Percentiles rank a stretch among this genome's conserved stretches.
phyloP scores from a whole-genome alignment of 1,139 yeast species.

The Pichia sorboxylosa region DNA sequence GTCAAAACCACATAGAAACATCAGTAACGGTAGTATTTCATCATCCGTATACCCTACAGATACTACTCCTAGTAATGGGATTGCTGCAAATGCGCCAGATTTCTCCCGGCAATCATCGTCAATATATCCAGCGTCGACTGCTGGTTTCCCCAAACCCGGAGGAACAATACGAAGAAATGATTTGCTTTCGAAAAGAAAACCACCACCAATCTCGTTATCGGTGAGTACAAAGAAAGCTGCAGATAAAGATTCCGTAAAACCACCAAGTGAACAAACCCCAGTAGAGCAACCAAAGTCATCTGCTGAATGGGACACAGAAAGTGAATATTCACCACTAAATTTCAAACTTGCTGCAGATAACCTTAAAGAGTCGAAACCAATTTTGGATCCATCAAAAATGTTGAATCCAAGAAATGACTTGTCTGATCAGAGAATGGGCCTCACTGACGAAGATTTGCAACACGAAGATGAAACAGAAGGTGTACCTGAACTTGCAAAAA shows the following conservation, averaged over 20 bases:
- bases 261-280: conserved; percentile 1
- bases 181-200: conserved; percentile 3
- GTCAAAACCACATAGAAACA: neutral
- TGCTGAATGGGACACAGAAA: conserved; percentile 2
- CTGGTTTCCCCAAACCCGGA: too few species aligned
- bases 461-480: neutral
- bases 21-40: conserved; percentile 5
- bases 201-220: conserved; percentile 10
- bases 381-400: too few species aligned
- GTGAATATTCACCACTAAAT: conserved; percentile 12
- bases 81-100: conserved; percentile 5
- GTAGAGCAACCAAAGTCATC: neutral
- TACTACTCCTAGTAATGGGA: conserved; percentile 1
- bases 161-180: neutral
- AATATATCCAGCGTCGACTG: conserved; percentile 9
- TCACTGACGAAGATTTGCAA: too few species aligned
- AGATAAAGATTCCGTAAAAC: neutral
- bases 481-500: neutral
- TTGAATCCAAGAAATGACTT: too few species aligned
- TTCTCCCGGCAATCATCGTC: conserved; percentile 10
- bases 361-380: too few species aligned
- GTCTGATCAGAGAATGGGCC: too few species aligned
- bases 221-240: neutral
- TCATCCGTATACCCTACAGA: conserved; percentile 10
- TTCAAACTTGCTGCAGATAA: too few species aligned